Evolutionary conservation across 2,329 filamentous ascomycete species (phyloP).

Genomic region (Blastomyces emzantsi): DNA sequence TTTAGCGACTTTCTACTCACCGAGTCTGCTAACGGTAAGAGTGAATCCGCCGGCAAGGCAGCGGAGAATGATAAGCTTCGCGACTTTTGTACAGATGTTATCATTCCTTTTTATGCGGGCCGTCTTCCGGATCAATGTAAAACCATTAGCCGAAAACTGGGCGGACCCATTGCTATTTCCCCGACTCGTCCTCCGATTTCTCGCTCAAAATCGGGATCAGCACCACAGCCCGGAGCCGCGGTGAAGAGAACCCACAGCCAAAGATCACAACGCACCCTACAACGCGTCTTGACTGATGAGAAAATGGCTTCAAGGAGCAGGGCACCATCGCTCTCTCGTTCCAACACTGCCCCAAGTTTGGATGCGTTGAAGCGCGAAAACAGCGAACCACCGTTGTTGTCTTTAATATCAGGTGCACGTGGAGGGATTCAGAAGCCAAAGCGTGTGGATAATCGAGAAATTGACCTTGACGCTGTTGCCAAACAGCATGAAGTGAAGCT

Average conservation of each 20-base stretch:
- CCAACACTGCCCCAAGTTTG: slow-evolving; percentile 35
- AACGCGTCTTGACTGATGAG: slow-evolving; percentile 41
- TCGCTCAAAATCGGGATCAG: slow-evolving; percentile 24
- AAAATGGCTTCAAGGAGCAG: slow-evolving; percentile 23
- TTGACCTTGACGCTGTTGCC: slow-evolving; percentile 39
- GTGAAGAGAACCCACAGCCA: slow-evolving; percentile 23
- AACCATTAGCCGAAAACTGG: slow-evolving; percentile 40
- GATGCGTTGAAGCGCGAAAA: slow-evolving; percentile 34
- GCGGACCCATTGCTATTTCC: slow-evolving; percentile 33
- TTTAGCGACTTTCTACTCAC: slow-evolving; percentile 24
- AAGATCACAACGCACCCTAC: slow-evolving; percentile 32
- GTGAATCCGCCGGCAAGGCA: slow-evolving; percentile 23
- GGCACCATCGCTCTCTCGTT: slow-evolving; percentile 33
- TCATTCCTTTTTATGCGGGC: slow-evolving; percentile 42
- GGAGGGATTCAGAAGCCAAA: slow-evolving; percentile 38
- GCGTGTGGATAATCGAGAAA: slow-evolving; percentile 40
- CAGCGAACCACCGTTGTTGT: slow-evolving; percentile 33
- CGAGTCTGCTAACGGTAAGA: slow-evolving; percentile 24
- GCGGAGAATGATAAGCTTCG: slow-evolving; percentile 37
- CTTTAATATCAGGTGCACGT: slow-evolving; percentile 29
- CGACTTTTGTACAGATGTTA: slow-evolving; percentile 43
- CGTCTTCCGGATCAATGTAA: slow-evolving; percentile 42
- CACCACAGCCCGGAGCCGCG: slow-evolving; percentile 26
- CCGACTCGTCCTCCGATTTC: slow-evolving; percentile 28
- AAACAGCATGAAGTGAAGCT: slow-evolving; percentile 39